Evolutionary conservation across 768 basidiomycete species (phyloP), one percentile per base, ranked within the genome.

Genomic region (Boletus reticulatus): DNA sequence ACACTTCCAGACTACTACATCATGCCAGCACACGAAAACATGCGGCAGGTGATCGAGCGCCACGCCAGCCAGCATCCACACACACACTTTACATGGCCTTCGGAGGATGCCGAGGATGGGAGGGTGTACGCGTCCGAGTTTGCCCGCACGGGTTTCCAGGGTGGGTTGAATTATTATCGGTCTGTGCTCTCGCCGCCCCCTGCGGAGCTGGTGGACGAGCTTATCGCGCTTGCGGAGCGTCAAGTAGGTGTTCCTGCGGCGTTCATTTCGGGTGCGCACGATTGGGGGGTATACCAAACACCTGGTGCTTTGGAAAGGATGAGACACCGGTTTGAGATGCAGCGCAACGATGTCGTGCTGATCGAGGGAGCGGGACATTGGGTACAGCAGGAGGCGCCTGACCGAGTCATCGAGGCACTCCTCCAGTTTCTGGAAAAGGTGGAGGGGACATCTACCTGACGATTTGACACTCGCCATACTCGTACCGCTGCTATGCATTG

Each of bases 241-340:
- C 72, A 63, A 50, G 75, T 84, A 9, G 68, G 74, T 31, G 72
- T 83, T 5, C 82, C 84, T 17, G 80, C 80, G 2, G 81, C 82
- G 75, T 87, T 82, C 63, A 59, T 88, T 12, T 70, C 79, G 1
- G 85, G 85, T 2, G 70, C 65, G 48, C 71, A 75, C 55, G 85
- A 86, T 65, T 86, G 85, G 85, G 83, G 84, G 0, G 73, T 77
- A n/a, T 82, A 78, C 59, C 84, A 85, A 66, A 52, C 54, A 0
- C 84, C 82, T 4, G 80, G 80, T 0, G 78, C 74, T 2, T 55
- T 71, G 32, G 77, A 80, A 38, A 69, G 68, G 63, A 81, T 84
- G 84, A 52, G 17, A 29, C 46, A 36, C 43, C 34, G 22, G 31
- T 62, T 60, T 49, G 60, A 60, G 20, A 80, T 82, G 75, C 59